phyloP scores from a whole-genome alignment of 768 basidiomycete genomes.

The Crepidotus variabilis region DNA sequence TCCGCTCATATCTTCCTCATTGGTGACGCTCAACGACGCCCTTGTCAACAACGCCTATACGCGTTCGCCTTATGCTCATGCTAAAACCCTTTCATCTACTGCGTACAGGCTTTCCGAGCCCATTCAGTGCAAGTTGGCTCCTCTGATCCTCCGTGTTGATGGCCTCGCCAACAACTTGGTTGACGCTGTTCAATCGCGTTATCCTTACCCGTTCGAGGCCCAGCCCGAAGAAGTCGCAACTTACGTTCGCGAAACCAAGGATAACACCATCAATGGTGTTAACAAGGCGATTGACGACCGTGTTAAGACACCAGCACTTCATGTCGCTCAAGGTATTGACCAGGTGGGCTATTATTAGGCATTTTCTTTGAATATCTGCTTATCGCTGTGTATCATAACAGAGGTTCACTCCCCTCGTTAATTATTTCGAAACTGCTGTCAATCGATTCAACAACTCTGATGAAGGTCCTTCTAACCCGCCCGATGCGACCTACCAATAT shows the following conservation, averaged over 20 bases:
- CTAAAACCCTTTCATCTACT: conserved; percentile 54
- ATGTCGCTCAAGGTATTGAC: conserved; percentile 66
- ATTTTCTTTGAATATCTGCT: conserved; percentile 1
- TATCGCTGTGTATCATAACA: conserved; percentile 20
- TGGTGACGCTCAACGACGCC: conserved; percentile 56
- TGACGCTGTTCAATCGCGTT: conserved; percentile 68
- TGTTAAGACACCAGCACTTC: conserved; percentile 59
- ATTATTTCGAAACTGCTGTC: conserved; percentile 63
- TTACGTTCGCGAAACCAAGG: conserved; percentile 53
- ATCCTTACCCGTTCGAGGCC: conserved; percentile 73
- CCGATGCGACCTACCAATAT: conserved; percentile 69
- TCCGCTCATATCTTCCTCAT: conserved; percentile 64
- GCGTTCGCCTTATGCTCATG: conserved; percentile 60
- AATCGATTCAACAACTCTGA: conserved; percentile 43
- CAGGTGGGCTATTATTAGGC: conserved; percentile 42
- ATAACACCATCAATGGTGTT: conserved; percentile 49
- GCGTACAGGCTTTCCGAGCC: conserved; percentile 66
- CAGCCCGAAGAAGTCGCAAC: conserved; percentile 68
- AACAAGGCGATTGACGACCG: conserved; percentile 60
- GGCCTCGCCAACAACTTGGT: conserved; percentile 70
- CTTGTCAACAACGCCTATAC: conserved; percentile 60
- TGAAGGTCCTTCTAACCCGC: conserved; percentile 40
- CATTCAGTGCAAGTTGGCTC: conserved; percentile 59
- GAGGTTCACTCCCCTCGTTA: conserved; percentile 73
- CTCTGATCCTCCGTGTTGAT: conserved; percentile 61